Conservation (phyloP, 1,139 yeast species). For the Magnusiomyces tetraspermus region DNA sequence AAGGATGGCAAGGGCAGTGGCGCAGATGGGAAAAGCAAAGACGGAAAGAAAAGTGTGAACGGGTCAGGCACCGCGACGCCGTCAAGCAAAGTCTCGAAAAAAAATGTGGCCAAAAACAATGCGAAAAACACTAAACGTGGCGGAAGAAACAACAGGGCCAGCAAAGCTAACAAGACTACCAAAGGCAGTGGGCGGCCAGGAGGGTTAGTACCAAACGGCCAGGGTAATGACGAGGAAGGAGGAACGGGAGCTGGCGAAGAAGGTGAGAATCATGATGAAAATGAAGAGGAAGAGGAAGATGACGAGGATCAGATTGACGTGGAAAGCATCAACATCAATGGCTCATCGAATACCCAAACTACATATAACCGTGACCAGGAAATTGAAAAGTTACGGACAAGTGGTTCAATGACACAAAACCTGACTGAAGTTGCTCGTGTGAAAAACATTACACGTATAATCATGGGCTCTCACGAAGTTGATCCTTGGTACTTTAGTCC, state of each 20-base stretch:
- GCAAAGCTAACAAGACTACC: conserved; percentile 10
- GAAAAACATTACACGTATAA: conserved; percentile 64
- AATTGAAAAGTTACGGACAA: conserved; percentile 78
- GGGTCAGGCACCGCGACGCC: not conserved
- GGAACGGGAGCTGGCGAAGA: too few species aligned
- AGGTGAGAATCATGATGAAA: not conserved
- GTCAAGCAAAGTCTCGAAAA: conserved; percentile 6
- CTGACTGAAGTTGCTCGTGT: conserved; percentile 81
- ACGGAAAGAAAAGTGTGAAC: not conserved
- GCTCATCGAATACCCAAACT: conserved; percentile 42
- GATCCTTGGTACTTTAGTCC: conserved; percentile 99
- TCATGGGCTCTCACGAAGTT: conserved; percentile 82
- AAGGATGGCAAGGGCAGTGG: conserved; percentile 22
- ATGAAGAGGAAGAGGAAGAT: conserved; percentile 7
- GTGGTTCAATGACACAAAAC: conserved; percentile 93
- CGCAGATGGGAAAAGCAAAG: conserved; percentile 18
- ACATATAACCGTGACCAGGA: conserved; percentile 82
- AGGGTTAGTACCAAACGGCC: too few species aligned
- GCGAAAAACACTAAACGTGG: conserved; percentile 14
- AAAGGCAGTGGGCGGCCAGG: too few species aligned
- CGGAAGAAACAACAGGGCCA: conserved; percentile 16
- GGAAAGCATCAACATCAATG: conserved; percentile 79
- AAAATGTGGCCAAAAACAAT: conserved; percentile 3
- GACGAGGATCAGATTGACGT: conserved; percentile 65
- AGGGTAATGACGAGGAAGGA: too few species aligned